phyloP scores from a whole-genome alignment of 805 yeast species.

The Kuraishia borneana region DNA sequence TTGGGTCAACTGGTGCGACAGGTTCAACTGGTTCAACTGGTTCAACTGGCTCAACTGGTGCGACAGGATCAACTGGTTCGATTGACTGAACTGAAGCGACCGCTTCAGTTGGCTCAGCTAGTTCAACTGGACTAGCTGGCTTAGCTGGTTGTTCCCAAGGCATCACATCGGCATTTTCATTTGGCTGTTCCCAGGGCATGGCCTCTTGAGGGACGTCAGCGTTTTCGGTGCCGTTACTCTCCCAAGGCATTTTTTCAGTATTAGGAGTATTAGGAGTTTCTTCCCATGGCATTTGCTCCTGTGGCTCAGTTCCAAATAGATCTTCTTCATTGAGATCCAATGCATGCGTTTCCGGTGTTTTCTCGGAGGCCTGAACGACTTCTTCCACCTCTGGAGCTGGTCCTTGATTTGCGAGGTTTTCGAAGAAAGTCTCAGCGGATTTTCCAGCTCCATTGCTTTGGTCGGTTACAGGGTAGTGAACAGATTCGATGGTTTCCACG shows the following conservation, averaged over 20 bases:
- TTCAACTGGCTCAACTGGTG: too few species aligned
- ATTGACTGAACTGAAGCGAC: too few species aligned
- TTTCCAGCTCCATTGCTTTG: background rate
- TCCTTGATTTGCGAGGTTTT: background rate
- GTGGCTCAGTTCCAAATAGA: conserved; percentile 5
- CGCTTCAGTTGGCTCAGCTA: too few species aligned
- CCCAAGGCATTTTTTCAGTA: conserved; percentile 10
- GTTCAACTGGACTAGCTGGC: too few species aligned
- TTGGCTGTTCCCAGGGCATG: conserved; percentile 5
- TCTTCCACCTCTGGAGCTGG: background rate
- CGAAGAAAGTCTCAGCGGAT: conserved; percentile 2
- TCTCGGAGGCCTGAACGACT: background rate
- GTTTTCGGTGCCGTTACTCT: conserved; percentile 3
- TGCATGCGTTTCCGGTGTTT: background rate
- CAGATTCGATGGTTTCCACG: too few species aligned
- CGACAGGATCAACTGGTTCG: too few species aligned
- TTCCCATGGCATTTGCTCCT: conserved; percentile 10
- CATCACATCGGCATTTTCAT: background rate
- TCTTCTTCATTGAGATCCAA: conserved; percentile 1
- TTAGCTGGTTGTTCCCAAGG: conserved; percentile 2
- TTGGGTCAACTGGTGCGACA: too few species aligned
- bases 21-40: too few species aligned
- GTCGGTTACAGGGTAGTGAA: background rate
- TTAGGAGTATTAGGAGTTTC: conserved; percentile 4
- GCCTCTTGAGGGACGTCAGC: conserved; percentile 1